A percentile compares a stretch with the other conserved stretches of the same genome.
Evolutionary conservation across 148 eudicot species (phyloP).

Genomic region (Rhododendron henanense): DNA sequence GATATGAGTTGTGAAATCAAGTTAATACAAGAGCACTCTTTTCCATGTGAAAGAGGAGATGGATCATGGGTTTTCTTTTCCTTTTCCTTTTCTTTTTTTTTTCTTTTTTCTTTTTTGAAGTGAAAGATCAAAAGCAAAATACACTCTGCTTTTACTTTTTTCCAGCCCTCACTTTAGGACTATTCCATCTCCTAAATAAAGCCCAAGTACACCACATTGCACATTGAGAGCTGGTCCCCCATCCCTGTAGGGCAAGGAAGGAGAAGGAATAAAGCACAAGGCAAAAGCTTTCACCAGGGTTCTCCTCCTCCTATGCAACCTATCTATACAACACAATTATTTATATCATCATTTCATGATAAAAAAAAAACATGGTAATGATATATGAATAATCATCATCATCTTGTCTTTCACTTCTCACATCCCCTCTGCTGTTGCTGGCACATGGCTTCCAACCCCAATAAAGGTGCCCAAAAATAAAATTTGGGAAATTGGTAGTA

Average conservation of each 20-base stretch:
- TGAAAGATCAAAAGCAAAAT: conserved; percentile 63
- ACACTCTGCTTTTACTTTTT: conserved; percentile 51
- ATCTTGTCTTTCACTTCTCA: conserved; percentile 39
- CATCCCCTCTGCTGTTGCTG: conserved; percentile 45
- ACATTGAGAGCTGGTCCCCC: conserved; percentile 36
- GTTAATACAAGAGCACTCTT: conserved; percentile 61
- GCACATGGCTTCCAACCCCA: conserved; percentile 58
- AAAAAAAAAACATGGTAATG: conserved; percentile 40
- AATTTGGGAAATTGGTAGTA: background rate
- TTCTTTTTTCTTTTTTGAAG: conserved; percentile 33
- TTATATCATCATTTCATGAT: conserved; percentile 24
- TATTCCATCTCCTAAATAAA: conserved; percentile 56
- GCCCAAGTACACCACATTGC: conserved; percentile 28
- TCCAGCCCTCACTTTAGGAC: conserved; percentile 69
- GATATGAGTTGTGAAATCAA: background rate
- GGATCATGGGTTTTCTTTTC: conserved; percentile 15
- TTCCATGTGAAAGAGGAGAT: conserved; percentile 44
- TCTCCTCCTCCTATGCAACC: conserved; percentile 30
- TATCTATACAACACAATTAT: conserved; percentile 24
- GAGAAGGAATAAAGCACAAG: conserved; percentile 31
- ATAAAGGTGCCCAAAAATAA: conserved; percentile 3
- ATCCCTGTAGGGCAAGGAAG: conserved; percentile 23
- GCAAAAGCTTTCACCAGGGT: conserved; percentile 20
- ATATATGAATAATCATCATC: conserved; percentile 65
- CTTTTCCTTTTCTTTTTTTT: background rate